Base-by-base conservation (phyloP, 2,329 filamentous ascomycete species). In the Verticillium albo-atrum region DNA sequence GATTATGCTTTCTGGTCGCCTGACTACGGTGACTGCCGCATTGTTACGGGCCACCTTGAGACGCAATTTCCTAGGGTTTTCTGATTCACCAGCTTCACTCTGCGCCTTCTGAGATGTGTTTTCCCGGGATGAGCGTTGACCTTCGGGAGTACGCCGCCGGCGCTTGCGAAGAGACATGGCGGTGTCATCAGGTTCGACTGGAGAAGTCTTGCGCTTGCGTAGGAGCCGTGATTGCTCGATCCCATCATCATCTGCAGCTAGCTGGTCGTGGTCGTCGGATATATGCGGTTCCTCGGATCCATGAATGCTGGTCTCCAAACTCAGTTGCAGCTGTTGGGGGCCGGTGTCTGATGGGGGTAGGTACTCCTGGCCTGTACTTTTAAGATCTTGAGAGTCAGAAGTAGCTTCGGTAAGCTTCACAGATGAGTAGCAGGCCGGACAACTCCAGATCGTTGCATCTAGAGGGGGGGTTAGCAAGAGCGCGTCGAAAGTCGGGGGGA, bases 141-240 rank as follows among this genome's bases (percentile, higher is more conserved):
- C 80, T n/a, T 78, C 77, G 0, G 75, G 76, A 0, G 75, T 74
- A 26, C 81, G 78, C 66, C 79, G 79, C 52, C 80, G 74, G 34
- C 85, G 79, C 70, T 85, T 88, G 61, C 82, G 81, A 35, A 81
- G 70, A 1, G 79, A 76, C 60, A 79, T 74, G 17, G 77, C 74
- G 17, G 78, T 77, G 65, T 89, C 81, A 63, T 91, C 79, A 63
- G 76, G 78, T 55, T 89, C 87, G 14, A 83, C 79, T 3, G 90
- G 89, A 1, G 91, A 92, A 20, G 91, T 88, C 73, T 94, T 96
- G 58, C 93, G 86, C 75, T 96, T 96, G 61, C 93, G 84, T 61
- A 96, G 77, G 32, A 90, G 84, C 57, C 92, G 88, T 9, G 91
- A 88, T 53, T 89, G 90, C 72, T 94, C 89, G 77, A 89, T 80